Evolutionary conservation across 257 asterid genomes (phyloP).

Genomic region (Solanum arcanum): DNA sequence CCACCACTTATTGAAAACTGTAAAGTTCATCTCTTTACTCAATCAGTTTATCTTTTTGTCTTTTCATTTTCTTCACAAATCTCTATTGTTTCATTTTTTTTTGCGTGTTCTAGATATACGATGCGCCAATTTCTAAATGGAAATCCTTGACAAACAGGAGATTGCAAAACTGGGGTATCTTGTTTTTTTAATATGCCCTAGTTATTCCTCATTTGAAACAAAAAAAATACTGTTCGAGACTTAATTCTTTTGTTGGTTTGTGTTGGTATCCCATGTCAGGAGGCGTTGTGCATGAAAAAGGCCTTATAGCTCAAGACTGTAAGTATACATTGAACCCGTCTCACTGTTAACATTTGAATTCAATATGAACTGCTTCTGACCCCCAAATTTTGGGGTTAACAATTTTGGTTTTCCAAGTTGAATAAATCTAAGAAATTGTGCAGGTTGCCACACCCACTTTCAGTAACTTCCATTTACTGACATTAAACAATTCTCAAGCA

Average conservation of each 20-base stretch:
- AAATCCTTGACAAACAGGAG: slow-evolving; percentile 78
- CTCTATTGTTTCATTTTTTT: background rate
- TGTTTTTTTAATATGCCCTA: background rate
- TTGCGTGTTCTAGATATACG: slow-evolving; percentile 34
- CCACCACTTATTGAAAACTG: slow-evolving; percentile 41
- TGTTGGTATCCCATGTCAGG: slow-evolving; percentile 26
- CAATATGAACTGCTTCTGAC: background rate
- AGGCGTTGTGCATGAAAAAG: slow-evolving; percentile 90
- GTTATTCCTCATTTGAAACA: background rate
- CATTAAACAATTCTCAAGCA: background rate
- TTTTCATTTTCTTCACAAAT: background rate
- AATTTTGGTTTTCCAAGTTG: background rate
- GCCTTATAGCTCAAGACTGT: slow-evolving; percentile 82
- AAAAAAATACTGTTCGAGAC: background rate
- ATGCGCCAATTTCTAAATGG: slow-evolving; percentile 85
- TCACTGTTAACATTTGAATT: background rate
- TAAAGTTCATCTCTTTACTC: background rate
- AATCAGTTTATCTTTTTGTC: background rate
- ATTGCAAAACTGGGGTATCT: slow-evolving; percentile 21
- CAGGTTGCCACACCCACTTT: background rate
- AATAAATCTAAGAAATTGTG: background rate
- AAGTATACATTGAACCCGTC: slow-evolving; percentile 8
- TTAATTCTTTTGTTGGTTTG: background rate
- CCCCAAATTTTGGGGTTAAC: background rate
- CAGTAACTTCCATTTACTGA: background rate